phyloP scores from a whole-genome alignment of 805 yeast species.

The Hanseniaspora taiwanica region DNA sequence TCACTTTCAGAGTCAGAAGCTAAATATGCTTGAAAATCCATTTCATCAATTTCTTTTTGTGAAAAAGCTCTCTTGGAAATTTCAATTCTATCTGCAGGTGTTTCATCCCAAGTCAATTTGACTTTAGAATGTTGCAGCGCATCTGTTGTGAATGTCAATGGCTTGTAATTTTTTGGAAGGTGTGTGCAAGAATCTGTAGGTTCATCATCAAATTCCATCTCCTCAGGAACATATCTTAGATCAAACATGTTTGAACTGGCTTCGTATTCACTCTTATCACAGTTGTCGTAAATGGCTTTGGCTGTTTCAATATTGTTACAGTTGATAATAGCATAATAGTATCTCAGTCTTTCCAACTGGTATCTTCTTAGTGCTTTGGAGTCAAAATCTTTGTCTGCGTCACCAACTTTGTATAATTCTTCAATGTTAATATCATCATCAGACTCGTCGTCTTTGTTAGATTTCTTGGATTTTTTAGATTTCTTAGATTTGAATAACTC shows the following conservation, averaged over 20 bases:
- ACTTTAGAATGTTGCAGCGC: conserved; percentile 95
- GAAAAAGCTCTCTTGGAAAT: conserved; percentile 71
- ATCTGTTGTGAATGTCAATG: conserved; percentile 74
- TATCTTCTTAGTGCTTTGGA: conserved; percentile 74
- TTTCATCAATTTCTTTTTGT: conserved; percentile 76
- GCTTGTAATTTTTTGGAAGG: conserved; percentile 69
- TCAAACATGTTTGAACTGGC: conserved; percentile 92
- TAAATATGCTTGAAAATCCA: conserved; percentile 85
- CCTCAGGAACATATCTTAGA: conserved; percentile 85
- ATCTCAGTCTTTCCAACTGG: conserved; percentile 84
- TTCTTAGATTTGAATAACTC: conserved; percentile 52
- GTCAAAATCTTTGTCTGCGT: conserved; percentile 74
- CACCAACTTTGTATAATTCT: conserved; percentile 64
- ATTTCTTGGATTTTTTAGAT: conserved; percentile 20
- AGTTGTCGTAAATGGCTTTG: conserved; percentile 59
- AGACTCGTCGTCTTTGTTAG: conserved; percentile 30
- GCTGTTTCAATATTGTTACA: conserved; percentile 71
- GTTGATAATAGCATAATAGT: conserved; percentile 79
- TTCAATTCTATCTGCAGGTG: conserved; percentile 77
- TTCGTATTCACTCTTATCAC: conserved; percentile 94
- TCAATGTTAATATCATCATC: conserved; percentile 50
- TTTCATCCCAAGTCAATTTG: conserved; percentile 96
- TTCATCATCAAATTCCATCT: conserved; percentile 62
- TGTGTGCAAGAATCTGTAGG: conserved; percentile 62
- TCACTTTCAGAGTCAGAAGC: conserved; percentile 59